These are phyloP conservation scores for Solanum verrucosum DNA, from an alignment of 257 asterid species.

Conservation along the genomic window DNA sequence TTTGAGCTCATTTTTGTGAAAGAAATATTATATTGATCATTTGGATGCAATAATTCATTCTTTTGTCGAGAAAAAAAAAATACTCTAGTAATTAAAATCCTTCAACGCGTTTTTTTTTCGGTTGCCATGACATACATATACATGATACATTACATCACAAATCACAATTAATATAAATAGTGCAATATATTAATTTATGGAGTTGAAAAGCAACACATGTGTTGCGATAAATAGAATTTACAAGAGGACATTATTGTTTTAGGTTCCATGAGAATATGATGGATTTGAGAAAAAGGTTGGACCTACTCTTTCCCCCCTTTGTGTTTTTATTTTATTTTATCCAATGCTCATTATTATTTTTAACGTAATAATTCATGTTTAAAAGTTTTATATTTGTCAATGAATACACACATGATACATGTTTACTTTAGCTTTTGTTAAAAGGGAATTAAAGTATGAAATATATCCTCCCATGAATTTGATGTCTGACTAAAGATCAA, in stretches of 20 bases:
- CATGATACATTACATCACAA: not conserved
- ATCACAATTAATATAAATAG: not conserved
- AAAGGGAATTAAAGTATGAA: not conserved
- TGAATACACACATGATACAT: not conserved
- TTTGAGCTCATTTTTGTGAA: not conserved
- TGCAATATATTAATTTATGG: too few species aligned
- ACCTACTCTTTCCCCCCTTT: conserved; percentile 1
- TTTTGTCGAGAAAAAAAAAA: not conserved
- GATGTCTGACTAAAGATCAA: not conserved
- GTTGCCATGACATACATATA: not conserved
- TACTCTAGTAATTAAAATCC: not conserved
- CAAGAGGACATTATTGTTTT: not conserved
- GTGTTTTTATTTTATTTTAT: not conserved
- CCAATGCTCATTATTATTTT: conserved; percentile 7
- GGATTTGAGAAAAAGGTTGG: conserved; percentile 23
- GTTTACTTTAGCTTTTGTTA: not conserved
- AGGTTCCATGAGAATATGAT: conserved; percentile 9
- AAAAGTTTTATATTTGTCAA: not conserved
- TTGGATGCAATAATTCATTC: not conserved
- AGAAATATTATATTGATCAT: not conserved
- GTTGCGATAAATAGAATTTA: too few species aligned
- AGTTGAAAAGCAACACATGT: too few species aligned
- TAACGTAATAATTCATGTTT: not conserved
- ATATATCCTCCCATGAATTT: not conserved
- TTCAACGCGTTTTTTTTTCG: not conserved